phyloP scores from a whole-genome alignment of 176 grass and related monocot genomes.

The Triticum monococcum region DNA sequence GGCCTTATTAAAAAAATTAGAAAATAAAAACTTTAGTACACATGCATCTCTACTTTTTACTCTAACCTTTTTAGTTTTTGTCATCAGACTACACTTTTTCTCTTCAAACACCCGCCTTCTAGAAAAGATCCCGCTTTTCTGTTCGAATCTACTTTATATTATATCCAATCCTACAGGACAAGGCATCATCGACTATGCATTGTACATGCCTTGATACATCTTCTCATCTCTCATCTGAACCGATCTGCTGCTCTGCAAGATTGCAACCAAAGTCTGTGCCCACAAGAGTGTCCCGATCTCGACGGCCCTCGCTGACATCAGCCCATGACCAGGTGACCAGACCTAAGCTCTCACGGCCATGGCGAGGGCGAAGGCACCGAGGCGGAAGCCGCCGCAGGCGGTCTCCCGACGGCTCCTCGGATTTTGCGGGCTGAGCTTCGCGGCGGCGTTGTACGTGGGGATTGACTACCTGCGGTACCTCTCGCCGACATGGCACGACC shows the following conservation, averaged over 20 bases:
- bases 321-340: constrained; percentile 19
- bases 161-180: no score
- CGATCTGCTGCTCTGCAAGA: neutral
- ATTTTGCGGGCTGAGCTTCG: constrained; percentile 47
- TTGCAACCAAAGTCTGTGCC: neutral
- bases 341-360: constrained; percentile 16
- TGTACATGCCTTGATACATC: no score
- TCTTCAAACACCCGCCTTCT: no score
- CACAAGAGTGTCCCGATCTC: neutral
- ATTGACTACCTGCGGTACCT: constrained; percentile 82
- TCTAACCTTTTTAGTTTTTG: no score
- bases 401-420: constrained; percentile 15
- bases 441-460: constrained; percentile 67
- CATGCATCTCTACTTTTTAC: no score
- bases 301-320: neutral
- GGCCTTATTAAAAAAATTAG: no score
- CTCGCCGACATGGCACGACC: constrained; percentile 63
- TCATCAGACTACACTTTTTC: no score
- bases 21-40: no score
- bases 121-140: no score
- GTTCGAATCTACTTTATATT: no score
- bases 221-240: no score
- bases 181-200: no score
- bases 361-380: constrained; percentile 31
- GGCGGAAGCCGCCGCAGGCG: constrained; percentile 25